These are phyloP conservation scores for Pseudozyma sp. DNA, from an alignment of 1,284 basidiomycete genomes.

Conservation along the genomic window DNA sequence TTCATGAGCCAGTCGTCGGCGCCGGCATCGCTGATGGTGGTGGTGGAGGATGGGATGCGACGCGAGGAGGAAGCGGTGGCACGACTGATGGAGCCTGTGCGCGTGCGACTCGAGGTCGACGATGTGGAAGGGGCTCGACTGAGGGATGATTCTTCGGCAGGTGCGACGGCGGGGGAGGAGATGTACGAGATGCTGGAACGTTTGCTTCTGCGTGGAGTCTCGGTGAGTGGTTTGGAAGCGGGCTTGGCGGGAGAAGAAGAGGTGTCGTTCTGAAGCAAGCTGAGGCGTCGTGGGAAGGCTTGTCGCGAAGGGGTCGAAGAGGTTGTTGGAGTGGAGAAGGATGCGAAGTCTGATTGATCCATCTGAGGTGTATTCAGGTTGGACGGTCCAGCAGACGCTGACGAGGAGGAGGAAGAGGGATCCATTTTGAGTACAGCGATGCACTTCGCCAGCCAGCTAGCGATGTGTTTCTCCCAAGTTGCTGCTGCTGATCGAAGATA, in stretches of 20 bases:
- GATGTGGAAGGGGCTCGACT: constrained; percentile 16
- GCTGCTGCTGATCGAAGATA: background rate
- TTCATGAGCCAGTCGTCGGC: constrained; percentile 54
- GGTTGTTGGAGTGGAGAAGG: constrained; percentile 3
- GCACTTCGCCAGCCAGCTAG: constrained; percentile 28
- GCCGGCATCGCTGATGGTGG: background rate
- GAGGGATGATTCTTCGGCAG: constrained; percentile 5
- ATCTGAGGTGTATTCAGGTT: constrained; percentile 28
- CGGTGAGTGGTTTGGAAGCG: background rate
- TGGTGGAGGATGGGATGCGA: constrained; percentile 18
- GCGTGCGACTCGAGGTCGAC: constrained; percentile 9
- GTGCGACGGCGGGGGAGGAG: constrained; percentile 41
- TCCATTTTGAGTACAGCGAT: background rate
- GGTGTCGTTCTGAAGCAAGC: constrained; percentile 26
- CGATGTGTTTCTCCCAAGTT: constrained; percentile 1
- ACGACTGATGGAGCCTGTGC: constrained; percentile 26
- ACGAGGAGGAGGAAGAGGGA: constrained; percentile 3
- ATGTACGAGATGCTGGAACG: constrained; percentile 45
- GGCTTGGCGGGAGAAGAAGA: constrained; percentile 4
- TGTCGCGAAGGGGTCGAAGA: constrained; percentile 23
- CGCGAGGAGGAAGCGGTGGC: constrained; percentile 6
- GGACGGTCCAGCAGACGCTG: constrained; percentile 11
- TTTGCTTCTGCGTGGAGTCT: constrained; percentile 34
- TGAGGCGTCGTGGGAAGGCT: constrained; percentile 25
- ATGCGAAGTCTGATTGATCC: constrained; percentile 20